Evolutionary conservation across 805 yeast species (phyloP), one percentile per base, ranked within the genome.

Genomic region (Zygoascus bituminiphila): DNA sequence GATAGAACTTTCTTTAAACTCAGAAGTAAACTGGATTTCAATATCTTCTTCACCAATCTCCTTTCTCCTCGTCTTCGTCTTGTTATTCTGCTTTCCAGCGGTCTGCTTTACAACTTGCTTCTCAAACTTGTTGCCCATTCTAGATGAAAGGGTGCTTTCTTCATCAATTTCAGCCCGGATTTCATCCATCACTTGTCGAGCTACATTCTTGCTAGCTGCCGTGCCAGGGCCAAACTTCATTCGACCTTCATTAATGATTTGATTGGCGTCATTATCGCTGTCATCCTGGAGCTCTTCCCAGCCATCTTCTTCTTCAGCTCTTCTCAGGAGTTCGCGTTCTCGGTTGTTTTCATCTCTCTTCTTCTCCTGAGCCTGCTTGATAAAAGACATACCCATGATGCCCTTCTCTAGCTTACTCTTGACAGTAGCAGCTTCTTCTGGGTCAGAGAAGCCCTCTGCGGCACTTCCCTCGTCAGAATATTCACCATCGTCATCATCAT

Each of bases 381-480:
- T 91, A 65, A 91, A 91, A 56, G 89, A 95, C 98, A 93, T 93
- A 44, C 81, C 83, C 75, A 91, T 68, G 19, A 91, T 82, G 48
- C 98, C 97, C 64, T 89, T 91, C 19, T 93, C 89, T n/a, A 81
- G 64, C 41, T 71, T 74, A 26, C 69, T 65, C 29, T 64, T 63
- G 2, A 57, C 46, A 25, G 56, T 49, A 2, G 42, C 46, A 1
- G 55, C 51, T 23, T 40, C 46, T 9, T 44, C 54, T n/a, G 44
- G 55, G 5, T 42, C 51, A 14, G 45, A 44, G 12, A 47, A 40
- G 2, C 62, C 61, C 12, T 59, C 67, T 9, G 65, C 73, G 8
- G 55, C 69, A 10, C 62, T 63, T 7, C 64, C 49, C 5, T 53
- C 50, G 7, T 51, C 59, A 21, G 42, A 50, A 6, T 47, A 50